phyloP scores from a whole-genome alignment of 2,329 filamentous ascomycete species.

The Colletotrichum sp. region DNA sequence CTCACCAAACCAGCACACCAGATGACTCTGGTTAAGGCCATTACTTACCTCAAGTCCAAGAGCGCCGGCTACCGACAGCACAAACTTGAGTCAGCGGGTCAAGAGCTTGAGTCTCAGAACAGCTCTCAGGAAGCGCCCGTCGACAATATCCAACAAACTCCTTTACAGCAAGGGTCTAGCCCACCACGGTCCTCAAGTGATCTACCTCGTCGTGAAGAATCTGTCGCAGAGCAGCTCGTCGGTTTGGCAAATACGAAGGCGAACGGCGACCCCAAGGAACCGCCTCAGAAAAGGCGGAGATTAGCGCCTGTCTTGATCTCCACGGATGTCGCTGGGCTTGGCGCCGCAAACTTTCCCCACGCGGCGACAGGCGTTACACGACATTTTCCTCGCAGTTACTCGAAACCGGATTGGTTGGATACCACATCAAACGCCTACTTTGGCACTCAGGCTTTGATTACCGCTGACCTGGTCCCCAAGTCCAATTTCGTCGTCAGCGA shows the following conservation, averaged over 20 bases:
- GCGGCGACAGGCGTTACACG: constrained; percentile 6
- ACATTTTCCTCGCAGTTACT: not conserved
- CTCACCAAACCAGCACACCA: constrained; percentile 65
- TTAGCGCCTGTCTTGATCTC: constrained; percentile 28
- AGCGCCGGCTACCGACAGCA: constrained; percentile 21
- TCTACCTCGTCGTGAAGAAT: not conserved
- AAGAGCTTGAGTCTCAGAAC: not conserved
- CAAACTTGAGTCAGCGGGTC: not conserved
- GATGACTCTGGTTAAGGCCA: constrained; percentile 60
- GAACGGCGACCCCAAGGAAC: not conserved
- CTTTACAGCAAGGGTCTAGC: not conserved
- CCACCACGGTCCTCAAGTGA: not conserved
- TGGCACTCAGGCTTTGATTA: constrained; percentile 34
- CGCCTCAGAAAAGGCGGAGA: constrained; percentile 32
- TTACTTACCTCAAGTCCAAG: constrained; percentile 37
- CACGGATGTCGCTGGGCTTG: constrained; percentile 10
- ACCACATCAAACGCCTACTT: constrained; percentile 35
- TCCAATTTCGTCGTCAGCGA: not conserved
- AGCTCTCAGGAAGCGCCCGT: not conserved
- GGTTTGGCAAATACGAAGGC: not conserved
- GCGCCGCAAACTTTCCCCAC: constrained; percentile 7
- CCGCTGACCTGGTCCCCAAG: not conserved
- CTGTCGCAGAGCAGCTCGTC: not conserved
- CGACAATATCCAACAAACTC: not conserved
- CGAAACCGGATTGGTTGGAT: constrained; percentile 23